Evolutionary conservation across 1,284 basidiomycete species (phyloP), one percentile per base, ranked within the genome.

Genomic region (Cryptococcus sp.): DNA sequence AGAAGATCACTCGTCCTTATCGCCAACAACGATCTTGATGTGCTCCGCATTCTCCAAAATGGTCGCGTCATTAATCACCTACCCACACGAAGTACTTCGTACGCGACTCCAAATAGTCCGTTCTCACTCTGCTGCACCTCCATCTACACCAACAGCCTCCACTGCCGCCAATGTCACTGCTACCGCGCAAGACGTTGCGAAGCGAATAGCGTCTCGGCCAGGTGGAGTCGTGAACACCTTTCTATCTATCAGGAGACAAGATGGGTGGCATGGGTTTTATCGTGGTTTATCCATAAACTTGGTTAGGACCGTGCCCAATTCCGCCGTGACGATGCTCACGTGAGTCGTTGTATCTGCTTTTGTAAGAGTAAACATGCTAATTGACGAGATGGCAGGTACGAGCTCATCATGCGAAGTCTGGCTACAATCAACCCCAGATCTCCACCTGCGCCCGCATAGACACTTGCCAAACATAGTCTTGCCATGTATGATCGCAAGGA

Each of bases 41-140:
- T 95, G 92, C 79, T 93, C 91, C 20, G 91, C 90, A 8, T 79
- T 86, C 20, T 88, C 92, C 37, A 97, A 97, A 77, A 95, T 96
- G 90, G 87, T 89, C 2, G 94, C 93, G 3, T 93, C 92, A 13
- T 80, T 96, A 23, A 88, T 88, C 23, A 97, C 94, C 29, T 97
- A 97, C 77, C 94, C 94, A 0, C 93, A 97, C 76, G 93, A 97
- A 78, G 94, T 97, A 44, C 83, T 97, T 19, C 88, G 93, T 11
- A 97, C 93, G 25, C 86, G 93, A 5, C 79, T 96, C 39, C 93
- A 97, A 78, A 92, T 93, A 5, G 87, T 88, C 17, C 40, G 40
- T 20, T 43, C 40, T 67, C 62, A 64, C 46, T 55, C 58, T 46
- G 29, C 55, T 5, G 5, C 22, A 20, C 17, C 57, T 3, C 22